Percentiles rank a stretch among this genome's conserved stretches.
Evolutionary conservation across 331 rosid genomes (phyloP).

Genomic region (Pyrus hybrid): DNA sequence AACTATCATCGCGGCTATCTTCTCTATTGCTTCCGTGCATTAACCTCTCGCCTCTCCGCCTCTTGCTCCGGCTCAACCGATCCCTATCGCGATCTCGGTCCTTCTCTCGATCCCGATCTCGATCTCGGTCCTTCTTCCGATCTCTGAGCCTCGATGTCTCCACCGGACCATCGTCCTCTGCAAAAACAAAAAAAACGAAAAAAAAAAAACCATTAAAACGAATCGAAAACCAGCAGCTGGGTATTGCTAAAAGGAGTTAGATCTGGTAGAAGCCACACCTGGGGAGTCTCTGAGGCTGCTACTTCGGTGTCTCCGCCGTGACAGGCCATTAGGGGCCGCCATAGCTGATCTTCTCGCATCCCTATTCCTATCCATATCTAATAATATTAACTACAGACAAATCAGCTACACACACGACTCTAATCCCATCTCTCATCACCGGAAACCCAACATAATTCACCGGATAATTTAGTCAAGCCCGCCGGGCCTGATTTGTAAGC

Average conservation of each 20-base stretch:
- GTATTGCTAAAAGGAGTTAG: constrained; percentile 16
- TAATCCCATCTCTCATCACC: constrained; percentile 45
- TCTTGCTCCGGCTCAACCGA: constrained; percentile 70
- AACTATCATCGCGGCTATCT: constrained; percentile 73
- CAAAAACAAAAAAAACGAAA: neutral
- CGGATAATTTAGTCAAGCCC: constrained; percentile 7
- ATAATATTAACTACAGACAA: constrained; percentile 8
- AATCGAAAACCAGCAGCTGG: neutral
- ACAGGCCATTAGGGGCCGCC: constrained; percentile 59
- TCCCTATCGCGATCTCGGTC: constrained; percentile 79
- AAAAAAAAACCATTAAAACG: constrained; percentile 7
- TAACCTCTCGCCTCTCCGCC: constrained; percentile 74
- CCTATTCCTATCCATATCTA: constrained; percentile 81
- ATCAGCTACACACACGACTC: constrained; percentile 30
- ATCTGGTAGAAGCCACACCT: constrained; percentile 66
- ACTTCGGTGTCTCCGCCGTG: constrained; percentile 69
- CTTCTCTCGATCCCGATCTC: constrained; percentile 32
- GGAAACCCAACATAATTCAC: constrained; percentile 33
- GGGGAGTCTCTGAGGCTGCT: constrained; percentile 86
- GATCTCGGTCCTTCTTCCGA: constrained; percentile 92
- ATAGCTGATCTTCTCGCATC: constrained; percentile 66
- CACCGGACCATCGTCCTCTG: constrained; percentile 81
- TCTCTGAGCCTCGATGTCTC: constrained; percentile 83
- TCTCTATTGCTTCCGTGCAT: constrained; percentile 64
- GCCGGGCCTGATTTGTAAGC: constrained; percentile 13